phyloP scores from a whole-genome alignment of 805 yeast species.

The Kuraishia ogatae region DNA sequence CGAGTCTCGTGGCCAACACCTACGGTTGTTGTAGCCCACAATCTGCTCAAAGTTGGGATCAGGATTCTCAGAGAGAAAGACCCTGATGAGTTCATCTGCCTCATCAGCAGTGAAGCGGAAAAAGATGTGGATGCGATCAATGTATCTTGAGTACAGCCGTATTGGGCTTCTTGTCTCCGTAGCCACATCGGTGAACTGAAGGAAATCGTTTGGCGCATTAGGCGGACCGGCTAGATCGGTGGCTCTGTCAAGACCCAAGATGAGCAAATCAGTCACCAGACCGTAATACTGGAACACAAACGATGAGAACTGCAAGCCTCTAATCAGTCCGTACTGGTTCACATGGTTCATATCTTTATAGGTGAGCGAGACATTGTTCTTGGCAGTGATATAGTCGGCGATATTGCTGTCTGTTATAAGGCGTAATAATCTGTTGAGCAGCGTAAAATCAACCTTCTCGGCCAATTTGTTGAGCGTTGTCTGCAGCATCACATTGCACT shows the following conservation, averaged over 20 bases:
- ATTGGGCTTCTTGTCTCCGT: conserved; percentile 69
- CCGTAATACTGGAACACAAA: conserved; percentile 91
- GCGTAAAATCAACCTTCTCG: conserved; percentile 83
- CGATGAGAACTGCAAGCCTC: conserved; percentile 87
- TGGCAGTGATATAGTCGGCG: conserved; percentile 91
- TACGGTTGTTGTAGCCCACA: conserved; percentile 78
- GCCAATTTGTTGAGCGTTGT: conserved; percentile 60
- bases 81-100: conserved; percentile 65
- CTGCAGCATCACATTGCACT: conserved; percentile 78
- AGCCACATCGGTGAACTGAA: conserved; percentile 53
- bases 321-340: conserved; percentile 77
- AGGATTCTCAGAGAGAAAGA: conserved; percentile 74
- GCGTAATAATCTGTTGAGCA: conserved; percentile 72
- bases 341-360: conserved; percentile 95
- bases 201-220: conserved; percentile 62
- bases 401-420: conserved; percentile 81
- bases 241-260: conserved; percentile 84
- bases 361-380: conserved; percentile 71
- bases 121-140: conserved; percentile 74
- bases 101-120: conserved; percentile 71
- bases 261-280: conserved; percentile 66
- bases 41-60: conserved; percentile 88
- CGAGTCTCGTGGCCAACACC: conserved; percentile 91
- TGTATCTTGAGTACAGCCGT: conserved; percentile 69
- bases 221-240: conserved; percentile 78